Evolutionary conservation across 345 rosid species (phyloP).

Genomic region (Syzygium grande): DNA sequence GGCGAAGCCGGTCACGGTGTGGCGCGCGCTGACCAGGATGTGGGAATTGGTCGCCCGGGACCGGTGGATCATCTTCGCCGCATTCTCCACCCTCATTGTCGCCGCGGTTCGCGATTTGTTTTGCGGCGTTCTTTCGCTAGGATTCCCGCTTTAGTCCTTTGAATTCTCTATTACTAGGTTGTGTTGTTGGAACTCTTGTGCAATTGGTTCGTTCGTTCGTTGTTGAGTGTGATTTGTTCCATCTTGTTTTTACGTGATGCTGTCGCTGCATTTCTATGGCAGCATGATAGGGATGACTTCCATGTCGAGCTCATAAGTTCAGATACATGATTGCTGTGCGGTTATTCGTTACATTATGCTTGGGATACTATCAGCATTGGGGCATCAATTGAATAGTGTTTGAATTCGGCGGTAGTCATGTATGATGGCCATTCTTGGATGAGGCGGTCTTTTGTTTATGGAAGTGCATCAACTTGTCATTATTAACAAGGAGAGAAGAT

Average conservation of each 20-base stretch:
- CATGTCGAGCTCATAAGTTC: background rate
- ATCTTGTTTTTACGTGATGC: background rate
- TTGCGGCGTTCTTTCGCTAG: background rate
- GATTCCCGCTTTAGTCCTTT: background rate
- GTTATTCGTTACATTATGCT: background rate
- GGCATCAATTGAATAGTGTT: background rate
- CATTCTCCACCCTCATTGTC: constrained; percentile 66
- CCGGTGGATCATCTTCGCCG: constrained; percentile 78
- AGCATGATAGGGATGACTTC: background rate
- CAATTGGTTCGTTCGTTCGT: background rate
- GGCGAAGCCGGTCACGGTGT: constrained; percentile 76
- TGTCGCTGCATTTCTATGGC: background rate
- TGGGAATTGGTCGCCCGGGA: constrained; percentile 85
- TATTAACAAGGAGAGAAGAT: background rate
- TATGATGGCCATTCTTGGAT: background rate
- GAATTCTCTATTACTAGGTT: background rate
- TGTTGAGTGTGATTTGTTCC: background rate
- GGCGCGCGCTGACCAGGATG: constrained; percentile 81
- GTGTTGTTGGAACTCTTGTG: background rate
- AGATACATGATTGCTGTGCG: background rate
- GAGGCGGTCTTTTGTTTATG: background rate
- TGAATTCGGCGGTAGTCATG: background rate
- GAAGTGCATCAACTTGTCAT: background rate
- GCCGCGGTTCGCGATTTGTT: constrained; percentile 55
- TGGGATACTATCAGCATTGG: background rate